phyloP scores from a whole-genome alignment of 2,329 filamentous ascomycete species.

The Cucurbitaria berberidis region DNA sequence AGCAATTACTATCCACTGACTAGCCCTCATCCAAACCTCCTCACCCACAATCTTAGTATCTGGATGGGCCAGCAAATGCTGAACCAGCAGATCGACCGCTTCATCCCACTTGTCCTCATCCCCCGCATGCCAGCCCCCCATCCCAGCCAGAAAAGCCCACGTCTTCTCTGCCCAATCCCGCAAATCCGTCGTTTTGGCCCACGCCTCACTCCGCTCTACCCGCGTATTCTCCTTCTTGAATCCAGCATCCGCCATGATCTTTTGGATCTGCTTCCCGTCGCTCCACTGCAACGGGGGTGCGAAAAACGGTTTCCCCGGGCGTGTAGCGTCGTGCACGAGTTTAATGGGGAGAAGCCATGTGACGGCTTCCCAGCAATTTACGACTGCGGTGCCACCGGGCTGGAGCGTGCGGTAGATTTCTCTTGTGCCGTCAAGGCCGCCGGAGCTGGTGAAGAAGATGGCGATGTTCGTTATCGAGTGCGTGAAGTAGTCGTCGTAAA shows the following conservation, averaged over 20 bases:
- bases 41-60: slow-evolving; percentile 30
- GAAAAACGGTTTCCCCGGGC: slow-evolving; percentile 23
- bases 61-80: slow-evolving; percentile 21
- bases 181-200: slow-evolving; percentile 24
- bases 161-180: slow-evolving; percentile 34
- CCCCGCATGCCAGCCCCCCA: slow-evolving; percentile 31
- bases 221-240: slow-evolving; percentile 30
- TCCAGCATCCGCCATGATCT: slow-evolving; percentile 36
- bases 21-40: slow-evolving; percentile 35
- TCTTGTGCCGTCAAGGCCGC: slow-evolving; percentile 38
- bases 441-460: slow-evolving; percentile 46
- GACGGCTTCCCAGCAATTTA: slow-evolving; percentile 46
- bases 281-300: slow-evolving; percentile 32
- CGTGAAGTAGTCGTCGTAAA: slow-evolving; percentile 44
- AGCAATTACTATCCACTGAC: slow-evolving; percentile 39
- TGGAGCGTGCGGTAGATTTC: slow-evolving; percentile 50
- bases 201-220: slow-evolving; percentile 34
- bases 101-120: slow-evolving; percentile 40
- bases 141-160: slow-evolving; percentile 39
- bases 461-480: slow-evolving; percentile 51
- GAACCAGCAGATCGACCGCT: slow-evolving; percentile 30
- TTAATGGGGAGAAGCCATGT: slow-evolving; percentile 34
- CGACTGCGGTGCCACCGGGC: slow-evolving; percentile 46
- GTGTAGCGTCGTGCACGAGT: slow-evolving; percentile 23
- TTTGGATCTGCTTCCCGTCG: slow-evolving; percentile 35